Evolutionary conservation across 495 filamentous ascomycete genomes (phyloP).

Genomic region (Copromyces sp.): DNA sequence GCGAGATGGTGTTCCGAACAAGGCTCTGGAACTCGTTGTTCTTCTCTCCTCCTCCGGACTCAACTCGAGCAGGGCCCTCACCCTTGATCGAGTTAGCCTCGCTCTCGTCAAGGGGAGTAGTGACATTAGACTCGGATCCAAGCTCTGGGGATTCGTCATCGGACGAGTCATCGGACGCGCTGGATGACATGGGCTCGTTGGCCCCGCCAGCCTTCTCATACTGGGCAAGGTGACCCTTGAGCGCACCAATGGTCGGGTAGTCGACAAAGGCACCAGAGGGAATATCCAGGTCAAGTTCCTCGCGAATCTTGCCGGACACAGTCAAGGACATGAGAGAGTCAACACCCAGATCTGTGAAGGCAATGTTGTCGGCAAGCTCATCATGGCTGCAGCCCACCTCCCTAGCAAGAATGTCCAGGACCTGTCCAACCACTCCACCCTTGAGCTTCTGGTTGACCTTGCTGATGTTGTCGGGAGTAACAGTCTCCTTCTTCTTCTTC

Average conservation of each 20-base stretch:
- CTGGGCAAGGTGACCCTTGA: conserved; percentile 47
- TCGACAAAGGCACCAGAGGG: conserved; percentile 44
- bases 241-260: conserved; percentile 44
- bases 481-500: conserved; percentile 33
- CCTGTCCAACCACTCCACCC: conserved; percentile 27
- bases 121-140: conserved; percentile 37
- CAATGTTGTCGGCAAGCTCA: conserved; percentile 47
- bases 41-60: conserved; percentile 9
- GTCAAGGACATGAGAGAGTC: conserved; percentile 51
- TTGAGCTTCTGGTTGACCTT: conserved; percentile 34
- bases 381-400: conserved; percentile 54
- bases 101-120: conserved; percentile 36
- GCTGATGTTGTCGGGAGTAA: conserved; percentile 31
- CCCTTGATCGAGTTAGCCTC: conserved; percentile 33
- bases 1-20: conserved; percentile 50
- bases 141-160: conserved; percentile 34
- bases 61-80: conserved; percentile 10
- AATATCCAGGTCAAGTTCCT: conserved; percentile 49
- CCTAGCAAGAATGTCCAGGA: conserved; percentile 54
- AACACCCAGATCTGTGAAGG: conserved; percentile 48
- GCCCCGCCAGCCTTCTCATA: conserved; percentile 30
- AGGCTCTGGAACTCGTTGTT: conserved; percentile 38
- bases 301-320: conserved; percentile 42
- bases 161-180: conserved; percentile 25
- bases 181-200: conserved; percentile 15